A percentile compares a stretch with the other conserved stretches of the same genome.
Evolutionary conservation across 2,329 filamentous ascomycete genomes (phyloP).

Genomic region (Myriosclerotinia duriaeana): DNA sequence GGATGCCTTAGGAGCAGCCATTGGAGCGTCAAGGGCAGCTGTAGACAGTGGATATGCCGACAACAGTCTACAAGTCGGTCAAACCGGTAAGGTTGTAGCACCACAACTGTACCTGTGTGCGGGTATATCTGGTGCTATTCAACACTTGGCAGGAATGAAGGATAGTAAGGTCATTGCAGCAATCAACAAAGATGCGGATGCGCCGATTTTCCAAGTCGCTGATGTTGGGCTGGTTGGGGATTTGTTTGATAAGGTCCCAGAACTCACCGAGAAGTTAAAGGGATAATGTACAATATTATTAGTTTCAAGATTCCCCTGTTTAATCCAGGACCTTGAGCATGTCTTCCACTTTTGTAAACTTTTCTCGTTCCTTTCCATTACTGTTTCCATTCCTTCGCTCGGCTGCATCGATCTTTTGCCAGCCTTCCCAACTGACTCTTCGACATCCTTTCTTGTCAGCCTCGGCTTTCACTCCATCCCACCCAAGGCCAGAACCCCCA

Average conservation of each 20-base stretch:
- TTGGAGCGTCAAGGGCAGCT: constrained; percentile 90
- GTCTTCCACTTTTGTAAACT: constrained; percentile 56
- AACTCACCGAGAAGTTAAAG: constrained; percentile 90
- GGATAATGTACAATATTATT: constrained; percentile 44
- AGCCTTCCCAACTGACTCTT: constrained; percentile 79
- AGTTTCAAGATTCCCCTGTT: constrained; percentile 29
- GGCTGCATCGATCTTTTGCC: constrained; percentile 78
- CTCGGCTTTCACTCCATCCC: constrained; percentile 71
- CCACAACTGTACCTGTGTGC: constrained; percentile 93
- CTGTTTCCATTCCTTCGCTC: constrained; percentile 67
- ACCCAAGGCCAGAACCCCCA: constrained; percentile 56
- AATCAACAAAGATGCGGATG: constrained; percentile 97
- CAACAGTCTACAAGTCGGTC: constrained; percentile 96
- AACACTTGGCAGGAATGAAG: constrained; percentile 99
- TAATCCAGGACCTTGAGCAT: constrained; percentile 56
- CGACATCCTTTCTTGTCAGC: constrained; percentile 55
- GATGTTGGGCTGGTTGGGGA: constrained; percentile 95
- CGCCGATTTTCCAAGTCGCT: constrained; percentile 96
- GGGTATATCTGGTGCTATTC: constrained; percentile 94
- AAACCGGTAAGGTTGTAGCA: constrained; percentile 98
- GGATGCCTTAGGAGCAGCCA: constrained; percentile 89
- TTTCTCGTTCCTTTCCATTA: constrained; percentile 76
- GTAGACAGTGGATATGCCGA: constrained; percentile 97
- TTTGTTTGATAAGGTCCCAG: constrained; percentile 91
- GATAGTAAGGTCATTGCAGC: constrained; percentile 99